A percentile compares a stretch with the other conserved stretches of the same genome.
These are phyloP conservation scores for Phytopythium ostracodes DNA, from an alignment of 352 stramenopile species.

Conservation along the genomic window DNA sequence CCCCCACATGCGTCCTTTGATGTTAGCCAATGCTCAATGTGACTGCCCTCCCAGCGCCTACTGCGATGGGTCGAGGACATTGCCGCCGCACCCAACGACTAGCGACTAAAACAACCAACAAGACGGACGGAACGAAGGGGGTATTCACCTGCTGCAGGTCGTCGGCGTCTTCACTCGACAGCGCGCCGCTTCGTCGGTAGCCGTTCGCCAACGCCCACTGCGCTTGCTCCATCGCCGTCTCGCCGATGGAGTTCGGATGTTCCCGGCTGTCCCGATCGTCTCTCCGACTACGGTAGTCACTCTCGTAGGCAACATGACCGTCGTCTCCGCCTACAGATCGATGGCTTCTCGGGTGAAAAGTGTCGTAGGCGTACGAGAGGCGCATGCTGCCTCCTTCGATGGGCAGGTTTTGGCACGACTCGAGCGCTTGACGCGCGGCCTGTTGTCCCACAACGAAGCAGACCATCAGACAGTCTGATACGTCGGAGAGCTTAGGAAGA, in stretches of 20 bases:
- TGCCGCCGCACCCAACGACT: background rate
- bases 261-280: background rate
- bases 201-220: constrained; percentile 77
- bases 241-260: constrained; percentile 39
- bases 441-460: constrained; percentile 1
- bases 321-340: constrained; percentile 8
- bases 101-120: constrained; percentile 10
- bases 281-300: background rate
- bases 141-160: constrained; percentile 33
- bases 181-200: constrained; percentile 25
- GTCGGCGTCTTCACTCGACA: constrained; percentile 9
- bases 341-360: constrained; percentile 18
- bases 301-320: constrained; percentile 4
- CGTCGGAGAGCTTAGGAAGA: background rate
- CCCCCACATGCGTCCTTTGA: background rate
- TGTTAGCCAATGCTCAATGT: background rate
- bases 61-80: background rate
- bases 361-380: constrained; percentile 58
- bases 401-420: constrained; percentile 21
- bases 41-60: background rate
- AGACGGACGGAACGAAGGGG: constrained; percentile 18
- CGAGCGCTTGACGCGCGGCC: constrained; percentile 29
- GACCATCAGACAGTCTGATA: constrained; percentile 1
- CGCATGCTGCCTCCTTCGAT: constrained; percentile 40
- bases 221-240: constrained; percentile 69